Evolutionary conservation across 2,329 filamentous ascomycete genomes (phyloP).

Genomic region (Nothophaeocryptopus gaeumannii): DNA sequence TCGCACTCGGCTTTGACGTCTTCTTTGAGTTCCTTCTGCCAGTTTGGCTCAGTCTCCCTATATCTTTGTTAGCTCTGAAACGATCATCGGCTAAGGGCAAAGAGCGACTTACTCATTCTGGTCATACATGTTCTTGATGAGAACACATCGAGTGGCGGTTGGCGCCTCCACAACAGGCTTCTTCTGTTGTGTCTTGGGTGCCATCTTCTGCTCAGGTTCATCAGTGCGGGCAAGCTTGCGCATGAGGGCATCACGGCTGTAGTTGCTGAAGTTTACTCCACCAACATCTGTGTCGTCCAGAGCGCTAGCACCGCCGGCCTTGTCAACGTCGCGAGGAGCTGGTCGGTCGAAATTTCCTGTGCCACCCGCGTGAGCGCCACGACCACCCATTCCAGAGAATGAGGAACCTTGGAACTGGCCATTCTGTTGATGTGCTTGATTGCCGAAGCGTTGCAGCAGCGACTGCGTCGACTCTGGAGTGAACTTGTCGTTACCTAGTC

Average conservation of each 20-base stretch:
- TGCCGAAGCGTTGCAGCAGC: conserved; percentile 86
- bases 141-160: conserved; percentile 88
- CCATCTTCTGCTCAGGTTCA: conserved; percentile 70
- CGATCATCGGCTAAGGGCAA: neutral
- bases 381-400: conserved; percentile 86
- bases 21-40: conserved; percentile 91
- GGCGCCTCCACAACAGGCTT: conserved; percentile 77
- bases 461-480: conserved; percentile 94
- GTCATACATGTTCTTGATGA: conserved; percentile 95
- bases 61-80: conserved; percentile 12
- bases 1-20: conserved; percentile 92
- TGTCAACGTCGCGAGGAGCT: conserved; percentile 76
- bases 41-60: conserved; percentile 77
- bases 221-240: conserved; percentile 95
- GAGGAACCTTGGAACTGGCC: conserved; percentile 58
- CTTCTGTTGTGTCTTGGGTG: conserved; percentile 50
- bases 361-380: conserved; percentile 76
- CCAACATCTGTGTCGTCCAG: conserved; percentile 96
- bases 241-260: conserved; percentile 98
- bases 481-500: conserved; percentile 99
- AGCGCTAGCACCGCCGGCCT: conserved; percentile 82
- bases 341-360: conserved; percentile 81
- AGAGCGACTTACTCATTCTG: conserved; percentile 71
- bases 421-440: conserved; percentile 55
- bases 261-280: conserved; percentile 99